Evolutionary conservation across 305 asterid genomes (phyloP).

Genomic region (Fraxinus angustifolia): DNA sequence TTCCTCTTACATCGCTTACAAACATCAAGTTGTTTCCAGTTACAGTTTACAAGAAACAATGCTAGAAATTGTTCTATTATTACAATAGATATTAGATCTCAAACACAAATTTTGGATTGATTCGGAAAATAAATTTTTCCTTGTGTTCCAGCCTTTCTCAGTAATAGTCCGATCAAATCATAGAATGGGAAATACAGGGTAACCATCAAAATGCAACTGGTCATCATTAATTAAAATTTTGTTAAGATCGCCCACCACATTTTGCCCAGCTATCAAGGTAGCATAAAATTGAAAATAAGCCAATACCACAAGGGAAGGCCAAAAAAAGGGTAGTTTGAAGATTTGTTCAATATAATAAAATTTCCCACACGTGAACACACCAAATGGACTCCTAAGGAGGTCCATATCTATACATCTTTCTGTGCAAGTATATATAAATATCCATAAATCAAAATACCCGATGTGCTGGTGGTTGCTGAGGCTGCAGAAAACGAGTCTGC

Average conservation of each 20-base stretch:
- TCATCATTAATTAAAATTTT: not conserved
- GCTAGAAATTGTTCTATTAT: not conserved
- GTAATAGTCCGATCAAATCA: not conserved
- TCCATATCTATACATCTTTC: not conserved
- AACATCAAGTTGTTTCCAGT: not conserved
- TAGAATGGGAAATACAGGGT: not conserved
- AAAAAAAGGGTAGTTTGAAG: not conserved
- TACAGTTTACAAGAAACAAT: not conserved
- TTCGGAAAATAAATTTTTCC: not conserved
- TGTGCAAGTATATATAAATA: constrained; percentile 11
- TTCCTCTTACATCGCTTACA: not conserved
- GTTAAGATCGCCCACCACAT: not conserved
- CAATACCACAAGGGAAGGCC: not conserved
- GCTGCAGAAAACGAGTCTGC: constrained; percentile 65
- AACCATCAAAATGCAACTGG: not conserved
- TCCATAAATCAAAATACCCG: constrained; percentile 41
- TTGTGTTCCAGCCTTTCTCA: not conserved
- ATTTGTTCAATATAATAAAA: not conserved
- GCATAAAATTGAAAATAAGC: not conserved
- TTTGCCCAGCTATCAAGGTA: not conserved
- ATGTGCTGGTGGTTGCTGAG: constrained; percentile 49
- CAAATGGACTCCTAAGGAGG: constrained; percentile 5
- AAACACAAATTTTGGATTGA: not conserved
- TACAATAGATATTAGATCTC: not conserved
- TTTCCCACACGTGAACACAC: not conserved